These are phyloP conservation scores for Salisapilia sapeloensis DNA, from an alignment of 352 stramenopile species.

Conservation along the genomic window DNA sequence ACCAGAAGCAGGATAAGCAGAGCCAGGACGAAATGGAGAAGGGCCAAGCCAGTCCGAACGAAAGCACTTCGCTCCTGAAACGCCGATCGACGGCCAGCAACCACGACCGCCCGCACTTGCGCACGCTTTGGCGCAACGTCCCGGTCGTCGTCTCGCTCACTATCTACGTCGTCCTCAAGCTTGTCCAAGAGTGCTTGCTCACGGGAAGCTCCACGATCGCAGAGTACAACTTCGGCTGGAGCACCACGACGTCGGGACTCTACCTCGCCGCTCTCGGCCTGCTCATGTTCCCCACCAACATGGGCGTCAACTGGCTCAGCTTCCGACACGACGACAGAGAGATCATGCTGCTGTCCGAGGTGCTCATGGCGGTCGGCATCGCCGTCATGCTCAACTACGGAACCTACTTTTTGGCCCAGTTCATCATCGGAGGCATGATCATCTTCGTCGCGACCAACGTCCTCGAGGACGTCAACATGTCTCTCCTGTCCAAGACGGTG, in stretches of 20 bases:
- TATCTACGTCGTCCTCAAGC: conserved; percentile 88
- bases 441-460: conserved; percentile 89
- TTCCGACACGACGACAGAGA: conserved; percentile 84
- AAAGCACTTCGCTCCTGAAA: conserved; percentile 21
- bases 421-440: conserved; percentile 73
- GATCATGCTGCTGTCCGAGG: conserved; percentile 76
- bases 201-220: conserved; percentile 71
- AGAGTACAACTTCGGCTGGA: conserved; percentile 85
- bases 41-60: conserved; percentile 11
- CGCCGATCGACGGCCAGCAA: neutral
- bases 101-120: conserved; percentile 14
- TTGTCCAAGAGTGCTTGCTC: conserved; percentile 81
- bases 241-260: conserved; percentile 59
- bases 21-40: conserved; percentile 9
- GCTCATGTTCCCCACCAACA: conserved; percentile 87
- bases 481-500: conserved; percentile 87
- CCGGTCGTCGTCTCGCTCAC: conserved; percentile 57
- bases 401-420: conserved; percentile 70
- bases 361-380: conserved; percentile 82
- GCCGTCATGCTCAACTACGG: conserved; percentile 75
- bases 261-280: conserved; percentile 80
- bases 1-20: too few species aligned
- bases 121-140: conserved; percentile 53
- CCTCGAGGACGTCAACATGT: conserved; percentile 89
- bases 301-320: conserved; percentile 79